Evolutionary conservation across 2,329 filamentous ascomycete genomes (phyloP).

Genomic region (Gyromitra esculenta): DNA sequence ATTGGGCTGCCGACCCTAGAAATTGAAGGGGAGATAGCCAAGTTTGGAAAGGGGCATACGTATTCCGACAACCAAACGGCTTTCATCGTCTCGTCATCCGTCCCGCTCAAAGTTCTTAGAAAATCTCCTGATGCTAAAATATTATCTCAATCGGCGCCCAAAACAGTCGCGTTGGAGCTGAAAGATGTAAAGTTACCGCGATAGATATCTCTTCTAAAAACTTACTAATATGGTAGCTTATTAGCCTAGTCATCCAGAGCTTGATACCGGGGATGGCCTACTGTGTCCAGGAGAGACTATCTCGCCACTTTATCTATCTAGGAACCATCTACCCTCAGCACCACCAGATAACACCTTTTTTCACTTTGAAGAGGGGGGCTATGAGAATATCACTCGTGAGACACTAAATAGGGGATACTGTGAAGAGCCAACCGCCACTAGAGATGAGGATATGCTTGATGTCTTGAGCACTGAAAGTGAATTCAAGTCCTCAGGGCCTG

Average conservation of each 20-base stretch:
- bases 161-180: background rate
- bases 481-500: background rate
- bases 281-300: slow-evolving; percentile 2
- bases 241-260: slow-evolving; percentile 6
- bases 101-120: background rate
- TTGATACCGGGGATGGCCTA: background rate
- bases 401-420: background rate
- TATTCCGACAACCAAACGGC: background rate
- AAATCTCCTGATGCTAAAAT: background rate
- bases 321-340: slow-evolving; percentile 8
- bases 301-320: slow-evolving; percentile 35
- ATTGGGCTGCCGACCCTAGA: background rate
- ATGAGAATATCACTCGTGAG: background rate
- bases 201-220: background rate
- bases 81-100: background rate
- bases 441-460: background rate
- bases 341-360: background rate
- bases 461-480: background rate
- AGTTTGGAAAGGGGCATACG: background rate
- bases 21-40: background rate
- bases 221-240: background rate
- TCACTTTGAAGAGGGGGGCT: background rate
- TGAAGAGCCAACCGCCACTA: background rate
- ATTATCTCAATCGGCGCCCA: background rate
- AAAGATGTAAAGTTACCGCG: slow-evolving; percentile 10